Evolutionary conservation across 2,329 filamentous ascomycete species (phyloP).

Genomic region (Colletotrichum cuscutae): DNA sequence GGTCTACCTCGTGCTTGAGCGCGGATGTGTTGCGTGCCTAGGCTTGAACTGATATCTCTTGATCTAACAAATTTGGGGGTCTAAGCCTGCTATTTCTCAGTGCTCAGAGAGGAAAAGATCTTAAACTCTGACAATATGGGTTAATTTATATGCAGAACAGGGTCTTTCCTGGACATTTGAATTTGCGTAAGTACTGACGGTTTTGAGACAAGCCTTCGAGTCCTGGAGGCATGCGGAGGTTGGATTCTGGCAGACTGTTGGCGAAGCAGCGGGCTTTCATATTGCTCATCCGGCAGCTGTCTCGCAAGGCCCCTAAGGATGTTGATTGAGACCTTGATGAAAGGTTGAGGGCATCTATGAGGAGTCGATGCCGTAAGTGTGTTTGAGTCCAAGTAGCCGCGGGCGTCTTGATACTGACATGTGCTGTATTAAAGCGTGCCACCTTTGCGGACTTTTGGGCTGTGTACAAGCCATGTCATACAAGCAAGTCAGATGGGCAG

Average conservation of each 20-base stretch:
- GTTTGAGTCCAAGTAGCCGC: too few relatives aligned
- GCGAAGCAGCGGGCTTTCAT: neutral
- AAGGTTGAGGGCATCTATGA: neutral
- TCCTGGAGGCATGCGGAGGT: too few relatives aligned
- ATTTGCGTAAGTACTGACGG: neutral
- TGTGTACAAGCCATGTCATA: too few relatives aligned
- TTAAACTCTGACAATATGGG: neutral
- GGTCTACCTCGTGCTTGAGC: neutral
- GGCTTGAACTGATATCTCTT: neutral
- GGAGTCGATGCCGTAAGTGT: too few relatives aligned
- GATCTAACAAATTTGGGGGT: neutral
- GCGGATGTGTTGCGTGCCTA: conserved; percentile 7
- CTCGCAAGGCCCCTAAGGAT: neutral
- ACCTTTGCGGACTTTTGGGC: too few relatives aligned
- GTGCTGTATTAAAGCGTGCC: too few relatives aligned
- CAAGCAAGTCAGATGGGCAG: too few relatives aligned
- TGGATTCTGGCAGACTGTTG: neutral
- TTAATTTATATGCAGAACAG: neutral
- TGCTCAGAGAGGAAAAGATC: neutral
- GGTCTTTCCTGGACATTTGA: neutral
- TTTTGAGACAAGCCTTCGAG: neutral
- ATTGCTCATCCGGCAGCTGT: neutral
- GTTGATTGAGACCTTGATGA: neutral
- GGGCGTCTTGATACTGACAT: too few relatives aligned
- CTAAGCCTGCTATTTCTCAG: neutral